Base-by-base conservation (phyloP, 176 grass and related monocot species). In the Lolium perenne region DNA sequence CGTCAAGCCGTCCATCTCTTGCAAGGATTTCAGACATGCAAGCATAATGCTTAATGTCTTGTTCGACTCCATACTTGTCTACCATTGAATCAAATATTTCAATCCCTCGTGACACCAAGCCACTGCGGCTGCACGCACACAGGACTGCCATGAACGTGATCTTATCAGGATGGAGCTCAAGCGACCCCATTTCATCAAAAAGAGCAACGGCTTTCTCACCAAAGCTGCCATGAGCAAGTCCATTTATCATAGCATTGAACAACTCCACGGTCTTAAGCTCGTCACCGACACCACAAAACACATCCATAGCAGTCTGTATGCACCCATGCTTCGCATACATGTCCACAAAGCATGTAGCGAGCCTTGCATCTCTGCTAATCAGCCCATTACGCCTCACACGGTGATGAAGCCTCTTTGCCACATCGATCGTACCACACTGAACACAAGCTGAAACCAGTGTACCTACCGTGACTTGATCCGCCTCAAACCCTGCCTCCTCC, bases 11-110 rank as follows among this genome's bases (percentile, higher is more conserved):
- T 43, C 93, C 93, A 79, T 73, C 90, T 82, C 90, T 87, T 38
- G 88, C 88, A 54, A 95, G 90, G 38, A 95, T 81, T 68, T 91
- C 93, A 64, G 50, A 83, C 75, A 95, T 91, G 77, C 88, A 95
- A 50, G 76, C 80, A 12, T 87, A 84, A 73, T 95, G 93, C 56
- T 82, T 69, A 41, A 74, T 35, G 26, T 84, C 72, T 25, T 43
- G 86, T 79, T 79, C 48, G 57, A 95, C 55, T 13, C 83, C 83
- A 43, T 89, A 86, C 46, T 82, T 85, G 5, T 72, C 81, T 16
- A 58, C 64, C 93, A 95, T 95, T 9, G 81, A 82, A 71, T 82
- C 57, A 71, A 92, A 91, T 5, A 88, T 74, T 17, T 69, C 21
- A 35, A 29, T n/a, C 49, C 93, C 88, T 64, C 81, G 70, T 4